phyloP scores from a whole-genome alignment of 2,329 filamentous ascomycete genomes.

The Coniochaeta pulveracea region DNA sequence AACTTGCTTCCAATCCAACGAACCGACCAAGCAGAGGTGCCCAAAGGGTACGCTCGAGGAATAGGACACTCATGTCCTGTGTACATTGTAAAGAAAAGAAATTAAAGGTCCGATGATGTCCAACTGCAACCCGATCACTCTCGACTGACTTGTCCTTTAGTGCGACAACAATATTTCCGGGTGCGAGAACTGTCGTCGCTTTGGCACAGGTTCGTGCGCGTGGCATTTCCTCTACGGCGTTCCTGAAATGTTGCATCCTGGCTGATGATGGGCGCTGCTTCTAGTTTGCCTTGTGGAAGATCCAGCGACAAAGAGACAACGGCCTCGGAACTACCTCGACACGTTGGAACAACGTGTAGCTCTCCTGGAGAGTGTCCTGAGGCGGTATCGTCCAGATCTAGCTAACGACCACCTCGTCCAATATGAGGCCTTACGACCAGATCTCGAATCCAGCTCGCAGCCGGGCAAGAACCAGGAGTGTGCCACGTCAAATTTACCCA shows the following conservation, averaged over 20 bases:
- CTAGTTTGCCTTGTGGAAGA: constrained; percentile 15
- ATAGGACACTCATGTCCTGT: constrained; percentile 9
- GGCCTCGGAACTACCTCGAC: constrained; percentile 19
- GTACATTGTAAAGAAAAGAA: constrained; percentile 11
- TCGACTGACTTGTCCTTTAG: constrained; percentile 2
- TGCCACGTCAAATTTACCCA: neutral
- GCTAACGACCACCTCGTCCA: no score
- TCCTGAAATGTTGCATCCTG: neutral
- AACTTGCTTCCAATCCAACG: no score
- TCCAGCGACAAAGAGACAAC: constrained; percentile 13
- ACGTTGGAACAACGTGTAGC: constrained; percentile 16
- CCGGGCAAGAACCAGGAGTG: no score
- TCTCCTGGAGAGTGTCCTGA: constrained; percentile 11
- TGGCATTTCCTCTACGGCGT: neutral
- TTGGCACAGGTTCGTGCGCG: neutral
- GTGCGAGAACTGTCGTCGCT: constrained; percentile 7
- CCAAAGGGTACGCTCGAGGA: constrained; percentile 4
- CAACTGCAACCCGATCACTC: neutral
- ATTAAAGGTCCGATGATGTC: constrained; percentile 7
- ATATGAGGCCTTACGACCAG: no score
- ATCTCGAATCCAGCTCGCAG: no score
- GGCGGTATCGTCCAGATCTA: neutral
- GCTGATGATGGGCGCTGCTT: neutral
- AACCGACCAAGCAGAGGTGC: no score
- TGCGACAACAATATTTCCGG: constrained; percentile 6